These are phyloP conservation scores for Apiospora malaysiana DNA, from an alignment of 2,329 filamentous ascomycete genomes.

Conservation along the genomic window DNA sequence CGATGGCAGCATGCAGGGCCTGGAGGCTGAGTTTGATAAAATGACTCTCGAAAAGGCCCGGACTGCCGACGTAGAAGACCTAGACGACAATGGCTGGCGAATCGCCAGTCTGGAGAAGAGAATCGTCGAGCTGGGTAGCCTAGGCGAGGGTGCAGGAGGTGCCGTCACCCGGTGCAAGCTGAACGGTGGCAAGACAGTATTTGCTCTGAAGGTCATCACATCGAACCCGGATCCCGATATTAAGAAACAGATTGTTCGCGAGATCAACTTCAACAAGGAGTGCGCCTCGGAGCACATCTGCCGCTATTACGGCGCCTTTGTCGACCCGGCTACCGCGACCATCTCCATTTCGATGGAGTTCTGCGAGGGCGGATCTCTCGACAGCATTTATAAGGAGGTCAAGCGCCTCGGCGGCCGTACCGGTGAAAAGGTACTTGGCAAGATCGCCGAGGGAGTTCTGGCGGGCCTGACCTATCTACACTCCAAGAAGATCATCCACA, in stretches of 20 bases:
- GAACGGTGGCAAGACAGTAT: constrained; percentile 90
- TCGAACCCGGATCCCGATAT: constrained; percentile 97
- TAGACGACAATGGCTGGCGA: constrained; percentile 95
- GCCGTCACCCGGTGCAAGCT: constrained; percentile 91
- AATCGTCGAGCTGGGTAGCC: constrained; percentile 84
- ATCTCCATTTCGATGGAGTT: constrained; percentile 99
- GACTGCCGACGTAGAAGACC: constrained; percentile 87
- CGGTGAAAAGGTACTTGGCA: constrained; percentile 95
- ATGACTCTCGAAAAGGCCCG: constrained; percentile 81
- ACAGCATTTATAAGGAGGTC: constrained; percentile 97
- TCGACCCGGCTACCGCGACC: constrained; percentile 92
- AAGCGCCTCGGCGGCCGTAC: constrained; percentile 94
- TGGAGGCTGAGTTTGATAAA: constrained; percentile 77
- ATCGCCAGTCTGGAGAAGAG: constrained; percentile 88
- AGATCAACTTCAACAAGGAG: constrained; percentile 97
- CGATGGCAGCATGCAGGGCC: constrained; percentile 78
- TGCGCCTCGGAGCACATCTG: constrained; percentile 97
- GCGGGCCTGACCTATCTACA: constrained; percentile 95
- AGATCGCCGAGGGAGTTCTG: constrained; percentile 93
- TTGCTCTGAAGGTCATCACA: constrained; percentile 97
- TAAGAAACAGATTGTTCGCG: constrained; percentile 97
- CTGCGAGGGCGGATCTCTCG: constrained; percentile 93
- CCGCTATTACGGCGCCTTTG: constrained; percentile 95
- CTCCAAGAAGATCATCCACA: constrained; percentile 95
- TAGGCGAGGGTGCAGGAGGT: constrained; percentile 94